Conservation (phyloP, 2,329 filamentous ascomycete species). For the Zymoseptoria tritici region DNA sequence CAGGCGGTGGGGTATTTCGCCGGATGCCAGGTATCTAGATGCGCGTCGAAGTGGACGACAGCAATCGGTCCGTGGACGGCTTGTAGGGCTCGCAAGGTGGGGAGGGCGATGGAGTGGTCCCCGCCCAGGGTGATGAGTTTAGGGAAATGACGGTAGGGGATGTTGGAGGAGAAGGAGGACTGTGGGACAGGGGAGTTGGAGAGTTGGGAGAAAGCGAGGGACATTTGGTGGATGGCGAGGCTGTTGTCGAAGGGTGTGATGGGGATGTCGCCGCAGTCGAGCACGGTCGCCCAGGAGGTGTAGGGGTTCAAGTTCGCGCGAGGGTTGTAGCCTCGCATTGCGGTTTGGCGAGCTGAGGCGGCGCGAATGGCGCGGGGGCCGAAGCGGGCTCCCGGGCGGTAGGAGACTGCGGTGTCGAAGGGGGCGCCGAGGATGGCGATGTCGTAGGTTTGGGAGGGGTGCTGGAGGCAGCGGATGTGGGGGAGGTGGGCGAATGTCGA, state of each 20-base stretch:
- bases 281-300: constrained; percentile 46
- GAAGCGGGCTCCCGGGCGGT: constrained; percentile 55
- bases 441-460: constrained; percentile 38
- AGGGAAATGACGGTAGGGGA: constrained; percentile 37
- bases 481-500: constrained; percentile 39
- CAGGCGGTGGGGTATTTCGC: constrained; percentile 72
- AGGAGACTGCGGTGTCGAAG: constrained; percentile 44
- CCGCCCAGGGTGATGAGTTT: constrained; percentile 44
- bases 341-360: constrained; percentile 72
- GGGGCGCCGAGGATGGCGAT: constrained; percentile 44
- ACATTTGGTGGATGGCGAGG: constrained; percentile 77
- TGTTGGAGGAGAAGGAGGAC: constrained; percentile 31
- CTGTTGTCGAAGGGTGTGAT: constrained; percentile 80
- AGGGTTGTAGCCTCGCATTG: constrained; percentile 74
- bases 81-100: constrained; percentile 44
- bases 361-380: constrained; percentile 81
- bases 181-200: constrained; percentile 36
- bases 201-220: constrained; percentile 67
- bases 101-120: constrained; percentile 45
- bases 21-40: constrained; percentile 82
- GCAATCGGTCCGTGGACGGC: constrained; percentile 39
- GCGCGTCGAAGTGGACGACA: constrained; percentile 49
- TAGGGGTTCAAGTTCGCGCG: constrained; percentile 80
- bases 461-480: constrained; percentile 42
- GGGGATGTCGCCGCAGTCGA: constrained; percentile 85